Base-by-base conservation (phyloP, 495 filamentous ascomycete species). In the Penicillium waksmanii region DNA sequence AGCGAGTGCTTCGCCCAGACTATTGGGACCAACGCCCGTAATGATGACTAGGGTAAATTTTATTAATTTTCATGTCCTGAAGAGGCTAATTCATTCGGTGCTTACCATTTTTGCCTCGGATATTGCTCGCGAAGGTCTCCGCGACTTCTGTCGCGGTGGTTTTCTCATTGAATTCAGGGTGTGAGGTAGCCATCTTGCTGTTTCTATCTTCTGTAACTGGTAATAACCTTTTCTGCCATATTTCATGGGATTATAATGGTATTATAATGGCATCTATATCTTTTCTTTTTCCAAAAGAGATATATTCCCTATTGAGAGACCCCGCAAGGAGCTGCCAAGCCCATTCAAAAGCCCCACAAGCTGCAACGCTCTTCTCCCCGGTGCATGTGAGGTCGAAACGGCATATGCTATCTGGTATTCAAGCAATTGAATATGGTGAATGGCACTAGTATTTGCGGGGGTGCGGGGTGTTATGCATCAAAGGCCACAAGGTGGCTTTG, bases 1-100 rank as follows among this genome's bases (percentile, higher is more conserved):
- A 2, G 80, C 82, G 12, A 81, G 83, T 0, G 78, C 69, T 36
- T 79, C 77, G 3, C 84, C 85, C 21, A 86, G 77, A 18, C 80
- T 76, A 19, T 78, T 75, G 19, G 81, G 81, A 36, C 78, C 77
- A 34, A 86, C 75, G 4, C 84, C 82, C 0, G 82, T 84, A 38
- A 82, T 67, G 17, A 83, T 55, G 34, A 83, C 73, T 75, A 33
- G 23, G 34, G 18, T 53, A 19, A 21, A 50, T 48, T 17, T 44
- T 19, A 1, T 17, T 19, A 21, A 3, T 17, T 19, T 17, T 44
- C 7, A 4, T 44, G 3, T 17, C 3, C 5, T 18, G 42, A 44
- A 10, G 17, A 15, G 10, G 40, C n/a, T 19, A n/a, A 34, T 44
- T 18, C 15, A 18, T 5, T 19, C 17, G 4, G 8, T 18, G 38